Base-by-base conservation (phyloP, 768 basidiomycete species). In the Termitomyces sp. region DNA sequence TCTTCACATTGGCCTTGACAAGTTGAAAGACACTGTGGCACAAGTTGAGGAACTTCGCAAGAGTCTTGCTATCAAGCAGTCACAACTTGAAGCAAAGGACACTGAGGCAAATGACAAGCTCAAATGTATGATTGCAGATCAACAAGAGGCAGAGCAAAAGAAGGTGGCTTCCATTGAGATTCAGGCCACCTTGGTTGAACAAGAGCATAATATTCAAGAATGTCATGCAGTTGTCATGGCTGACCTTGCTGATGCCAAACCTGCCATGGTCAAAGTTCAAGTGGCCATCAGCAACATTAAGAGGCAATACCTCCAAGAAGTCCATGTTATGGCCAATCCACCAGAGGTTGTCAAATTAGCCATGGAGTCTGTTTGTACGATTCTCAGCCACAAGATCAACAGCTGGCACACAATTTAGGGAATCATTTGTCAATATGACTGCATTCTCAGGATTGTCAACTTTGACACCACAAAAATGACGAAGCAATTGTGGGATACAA, bases 81-180 rank as follows among this genome's bases (percentile, higher is more conserved):
- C 89, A 3, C 95, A 98, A 68, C 84, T 99, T 33, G 87, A 95
- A 71, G 90, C 92, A 32, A 99, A 99, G 80, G 84, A 97, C 68
- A 86, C 87, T 1, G 93, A 98, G 75, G 97, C 97, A 12, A 98
- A 99, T 73, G 93, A 94, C 70, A 99, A 99, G 76, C 83, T 99
- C 44, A 89, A 92, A 73, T 92, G 94, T 60, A 98, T 99, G 96
- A 95, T 99, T 15, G 83, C 92, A 7, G 96, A 98, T 74, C 96
- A 99, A 74, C 96, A 98, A 71, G 96, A 98, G 70, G 97, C 97
- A 2, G 97, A 99, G 70, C 93, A 96, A 72, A 97, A 98, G 84
- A 98, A 98, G 71, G 83, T 91, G 2, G 95, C 94, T 0, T 99
- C 97, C 8, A 94, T 98, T 66, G 87, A 96, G 73, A 96, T 98